A percentile compares a stretch with the other conserved stretches of the same genome.
Evolutionary conservation across 2,329 filamentous ascomycete species (phyloP).

Genomic region (Fusarium proliferatum): DNA sequence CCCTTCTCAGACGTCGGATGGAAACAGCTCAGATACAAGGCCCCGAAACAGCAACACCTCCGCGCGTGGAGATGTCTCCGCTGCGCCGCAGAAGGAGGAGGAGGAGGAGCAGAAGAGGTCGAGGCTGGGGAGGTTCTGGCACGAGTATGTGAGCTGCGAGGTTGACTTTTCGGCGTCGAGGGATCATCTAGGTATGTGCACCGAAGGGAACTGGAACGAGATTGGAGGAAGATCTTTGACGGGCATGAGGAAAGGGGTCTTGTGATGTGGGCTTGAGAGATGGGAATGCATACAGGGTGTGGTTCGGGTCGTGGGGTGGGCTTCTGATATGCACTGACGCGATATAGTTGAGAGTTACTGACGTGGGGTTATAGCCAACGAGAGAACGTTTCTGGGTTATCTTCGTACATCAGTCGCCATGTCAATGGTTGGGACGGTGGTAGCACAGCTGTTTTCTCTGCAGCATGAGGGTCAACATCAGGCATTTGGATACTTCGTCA

Average conservation of each 20-base stretch:
- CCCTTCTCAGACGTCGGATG: background rate
- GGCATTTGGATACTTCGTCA: constrained; percentile 66
- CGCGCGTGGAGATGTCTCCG: constrained; percentile 36
- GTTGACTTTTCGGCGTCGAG: constrained; percentile 39
- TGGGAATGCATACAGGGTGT: background rate
- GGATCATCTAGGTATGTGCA: constrained; percentile 43
- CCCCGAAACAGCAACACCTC: constrained; percentile 17
- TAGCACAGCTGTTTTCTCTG: constrained; percentile 75
- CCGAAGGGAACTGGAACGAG: background rate
- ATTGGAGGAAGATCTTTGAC: constrained; percentile 29
- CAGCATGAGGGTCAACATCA: constrained; percentile 45
- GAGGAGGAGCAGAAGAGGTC: background rate
- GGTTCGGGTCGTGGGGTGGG: background rate
- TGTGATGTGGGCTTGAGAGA: background rate
- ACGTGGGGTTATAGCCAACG: constrained; percentile 65
- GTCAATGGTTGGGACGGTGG: constrained; percentile 72
- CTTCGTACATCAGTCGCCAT: constrained; percentile 76
- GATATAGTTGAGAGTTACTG: background rate
- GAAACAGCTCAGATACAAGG: background rate
- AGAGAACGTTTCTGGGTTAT: constrained; percentile 80
- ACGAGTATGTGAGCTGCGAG: constrained; percentile 40
- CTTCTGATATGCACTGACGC: too few relatives aligned
- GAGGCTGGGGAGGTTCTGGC: constrained; percentile 33
- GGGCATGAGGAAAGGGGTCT: background rate
- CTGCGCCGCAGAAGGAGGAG: constrained; percentile 33